phyloP scores from a whole-genome alignment of 1,139 yeast genomes.

The Zygoascus sp. region DNA sequence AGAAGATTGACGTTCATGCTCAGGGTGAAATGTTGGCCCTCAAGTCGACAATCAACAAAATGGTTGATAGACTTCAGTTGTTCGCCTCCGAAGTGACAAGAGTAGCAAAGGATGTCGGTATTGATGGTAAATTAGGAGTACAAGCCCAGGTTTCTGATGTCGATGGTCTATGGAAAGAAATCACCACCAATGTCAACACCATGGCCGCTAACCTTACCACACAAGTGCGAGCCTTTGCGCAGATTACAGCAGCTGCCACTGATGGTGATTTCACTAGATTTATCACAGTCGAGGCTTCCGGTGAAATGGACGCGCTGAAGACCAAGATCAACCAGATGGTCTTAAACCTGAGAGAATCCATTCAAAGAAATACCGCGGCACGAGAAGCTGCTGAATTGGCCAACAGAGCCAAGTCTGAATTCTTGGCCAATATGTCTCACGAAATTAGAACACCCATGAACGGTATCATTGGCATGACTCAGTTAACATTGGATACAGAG shows the following conservation, averaged over 20 bases:
- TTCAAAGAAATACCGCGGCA: conserved; percentile 87
- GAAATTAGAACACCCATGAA: conserved; percentile 90
- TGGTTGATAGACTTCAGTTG: conserved; percentile 86
- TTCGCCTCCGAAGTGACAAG: conserved; percentile 86
- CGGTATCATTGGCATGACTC: conserved; percentile 92
- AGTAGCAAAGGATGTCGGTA: conserved; percentile 90
- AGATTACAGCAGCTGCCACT: conserved; percentile 88
- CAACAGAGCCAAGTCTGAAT: conserved; percentile 85
- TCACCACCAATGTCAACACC: conserved; percentile 87
- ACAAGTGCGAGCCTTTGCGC: conserved; percentile 90
- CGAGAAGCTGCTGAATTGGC: conserved; percentile 92
- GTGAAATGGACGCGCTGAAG: conserved; percentile 91
- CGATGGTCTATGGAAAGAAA: conserved; percentile 88
- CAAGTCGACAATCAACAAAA: conserved; percentile 76
- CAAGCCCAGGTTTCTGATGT: conserved; percentile 90
- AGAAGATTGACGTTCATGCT: conserved; percentile 83
- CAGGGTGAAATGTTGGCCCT: conserved; percentile 77
- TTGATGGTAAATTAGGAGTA: conserved; percentile 86
- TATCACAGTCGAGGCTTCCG: conserved; percentile 85
- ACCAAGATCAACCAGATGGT: conserved; percentile 93
- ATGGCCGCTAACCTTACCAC: conserved; percentile 90
- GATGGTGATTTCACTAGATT: conserved; percentile 90
- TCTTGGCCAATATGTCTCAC: conserved; percentile 86
- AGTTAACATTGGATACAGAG: conserved; percentile 78
- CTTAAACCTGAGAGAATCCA: conserved; percentile 76